These are phyloP conservation scores for Cicer chorassanicum DNA, from an alignment of 306 rosid species.

Conservation along the genomic window DNA sequence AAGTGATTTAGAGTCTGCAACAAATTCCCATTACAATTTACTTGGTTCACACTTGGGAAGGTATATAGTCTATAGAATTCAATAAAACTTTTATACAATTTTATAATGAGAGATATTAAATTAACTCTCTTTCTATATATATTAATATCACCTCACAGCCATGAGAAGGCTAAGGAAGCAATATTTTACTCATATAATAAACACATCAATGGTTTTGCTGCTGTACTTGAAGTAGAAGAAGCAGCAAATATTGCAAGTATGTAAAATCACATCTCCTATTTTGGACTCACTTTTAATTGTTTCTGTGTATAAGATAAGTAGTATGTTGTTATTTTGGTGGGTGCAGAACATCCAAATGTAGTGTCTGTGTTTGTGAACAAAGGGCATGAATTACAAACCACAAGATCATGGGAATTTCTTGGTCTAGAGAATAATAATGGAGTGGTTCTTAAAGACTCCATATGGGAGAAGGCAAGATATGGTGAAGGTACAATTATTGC, in stretches of 20 bases:
- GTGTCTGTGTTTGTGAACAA: slow-evolving; percentile 61
- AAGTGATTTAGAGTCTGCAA: slow-evolving; percentile 43
- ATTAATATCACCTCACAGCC: slow-evolving; percentile 40
- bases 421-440: slow-evolving; percentile 53
- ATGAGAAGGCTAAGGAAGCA: slow-evolving; percentile 56
- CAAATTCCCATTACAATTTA: slow-evolving; percentile 49
- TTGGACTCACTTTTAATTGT: background rate
- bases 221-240: slow-evolving; percentile 54
- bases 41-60: slow-evolving; percentile 58
- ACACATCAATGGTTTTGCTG: slow-evolving; percentile 63
- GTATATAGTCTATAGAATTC: slow-evolving; percentile 37
- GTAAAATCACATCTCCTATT: slow-evolving; percentile 9
- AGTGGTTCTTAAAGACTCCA: slow-evolving; percentile 42
- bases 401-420: slow-evolving; percentile 72
- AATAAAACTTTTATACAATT: background rate
- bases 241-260: slow-evolving; percentile 55
- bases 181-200: slow-evolving; percentile 43
- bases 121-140: background rate
- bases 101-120: slow-evolving; percentile 10
- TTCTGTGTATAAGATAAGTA: background rate
- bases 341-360: slow-evolving; percentile 61
- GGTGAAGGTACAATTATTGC: slow-evolving; percentile 68
- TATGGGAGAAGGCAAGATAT: slow-evolving; percentile 62
- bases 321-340: slow-evolving; percentile 5
- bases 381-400: slow-evolving; percentile 59